These are phyloP conservation scores for Nematocida displodere DNA, from an alignment of 371 early-diverging fungal species.

Conservation along the genomic window DNA sequence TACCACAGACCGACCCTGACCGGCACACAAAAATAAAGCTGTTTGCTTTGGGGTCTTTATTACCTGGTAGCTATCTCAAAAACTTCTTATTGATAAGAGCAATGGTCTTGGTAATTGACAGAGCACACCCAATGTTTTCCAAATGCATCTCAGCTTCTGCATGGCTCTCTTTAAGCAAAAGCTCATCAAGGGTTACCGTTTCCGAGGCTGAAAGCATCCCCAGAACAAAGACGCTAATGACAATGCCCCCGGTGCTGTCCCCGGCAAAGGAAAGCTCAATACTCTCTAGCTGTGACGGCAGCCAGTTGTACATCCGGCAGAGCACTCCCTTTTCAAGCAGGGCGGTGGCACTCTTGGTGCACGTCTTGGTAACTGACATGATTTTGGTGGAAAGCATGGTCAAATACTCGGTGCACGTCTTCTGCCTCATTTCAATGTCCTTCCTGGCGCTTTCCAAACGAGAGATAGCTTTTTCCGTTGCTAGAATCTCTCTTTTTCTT, in stretches of 20 bases:
- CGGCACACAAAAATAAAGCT: conserved; percentile 7
- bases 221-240: conserved; percentile 49
- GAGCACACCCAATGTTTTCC: conserved; percentile 35
- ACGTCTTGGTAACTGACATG: conserved; percentile 67
- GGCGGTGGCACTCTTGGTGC: conserved; percentile 84
- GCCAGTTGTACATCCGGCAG: conserved; percentile 51
- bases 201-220: conserved; percentile 19
- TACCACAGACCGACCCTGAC: background rate
- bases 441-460: conserved; percentile 68
- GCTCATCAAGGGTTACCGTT: conserved; percentile 57
- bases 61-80: no score
- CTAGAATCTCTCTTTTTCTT: conserved; percentile 56
- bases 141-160: conserved; percentile 31
- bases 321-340: conserved; percentile 82
- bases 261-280: conserved; percentile 53
- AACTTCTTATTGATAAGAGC: conserved; percentile 62
- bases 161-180: conserved; percentile 49
- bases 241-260: conserved; percentile 44
- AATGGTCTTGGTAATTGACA: conserved; percentile 51
- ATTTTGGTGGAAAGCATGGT: conserved; percentile 47
- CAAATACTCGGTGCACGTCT: conserved; percentile 66
- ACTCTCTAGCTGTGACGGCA: conserved; percentile 35
- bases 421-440: conserved; percentile 72
- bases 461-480: conserved; percentile 59
- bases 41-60: background rate